A percentile compares a stretch with the other conserved stretches of the same genome.
Evolutionary conservation across 768 basidiomycete species (phyloP).

Genomic region (Boletus rubescentipes): DNA sequence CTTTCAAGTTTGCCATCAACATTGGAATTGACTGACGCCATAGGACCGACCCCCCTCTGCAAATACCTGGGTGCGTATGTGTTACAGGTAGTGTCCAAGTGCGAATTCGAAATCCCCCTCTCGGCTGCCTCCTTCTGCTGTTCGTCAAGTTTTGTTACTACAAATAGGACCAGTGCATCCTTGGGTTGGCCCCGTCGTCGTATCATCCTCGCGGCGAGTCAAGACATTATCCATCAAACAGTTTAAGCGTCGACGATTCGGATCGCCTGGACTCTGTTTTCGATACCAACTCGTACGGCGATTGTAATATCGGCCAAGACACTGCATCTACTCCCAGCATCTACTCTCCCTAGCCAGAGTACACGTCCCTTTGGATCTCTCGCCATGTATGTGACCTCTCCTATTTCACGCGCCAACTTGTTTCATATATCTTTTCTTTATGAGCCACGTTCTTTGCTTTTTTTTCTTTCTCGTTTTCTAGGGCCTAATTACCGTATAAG

Average conservation of each 20-base stretch:
- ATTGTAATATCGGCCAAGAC: neutral
- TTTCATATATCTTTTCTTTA: neutral
- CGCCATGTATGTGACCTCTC: slow-evolving; percentile 3
- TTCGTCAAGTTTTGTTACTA: slow-evolving; percentile 15
- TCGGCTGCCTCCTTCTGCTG: slow-evolving; percentile 3
- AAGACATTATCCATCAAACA: too few species aligned
- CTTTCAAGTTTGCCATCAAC: slow-evolving; percentile 26
- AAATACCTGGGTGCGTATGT: slow-evolving; percentile 30
- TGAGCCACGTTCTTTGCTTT: neutral
- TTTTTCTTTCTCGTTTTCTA: neutral
- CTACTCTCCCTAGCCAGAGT: neutral
- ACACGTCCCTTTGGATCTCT: neutral
- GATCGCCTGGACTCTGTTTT: neutral
- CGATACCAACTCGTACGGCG: neutral
- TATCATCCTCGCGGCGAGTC: neutral
- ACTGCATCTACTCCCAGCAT: neutral
- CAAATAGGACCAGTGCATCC: slow-evolving; percentile 20
- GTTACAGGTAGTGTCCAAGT: neutral
- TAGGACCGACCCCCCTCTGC: neutral
- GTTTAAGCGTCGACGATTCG: too few species aligned
- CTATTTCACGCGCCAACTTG: neutral
- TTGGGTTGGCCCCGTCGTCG: slow-evolving; percentile 4
- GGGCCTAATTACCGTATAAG: too few species aligned
- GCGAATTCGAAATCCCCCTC: neutral
- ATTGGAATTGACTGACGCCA: slow-evolving; percentile 10